Conservation (phyloP, 2,329 filamentous ascomycete species). For the Diaporthe australafricana region DNA sequence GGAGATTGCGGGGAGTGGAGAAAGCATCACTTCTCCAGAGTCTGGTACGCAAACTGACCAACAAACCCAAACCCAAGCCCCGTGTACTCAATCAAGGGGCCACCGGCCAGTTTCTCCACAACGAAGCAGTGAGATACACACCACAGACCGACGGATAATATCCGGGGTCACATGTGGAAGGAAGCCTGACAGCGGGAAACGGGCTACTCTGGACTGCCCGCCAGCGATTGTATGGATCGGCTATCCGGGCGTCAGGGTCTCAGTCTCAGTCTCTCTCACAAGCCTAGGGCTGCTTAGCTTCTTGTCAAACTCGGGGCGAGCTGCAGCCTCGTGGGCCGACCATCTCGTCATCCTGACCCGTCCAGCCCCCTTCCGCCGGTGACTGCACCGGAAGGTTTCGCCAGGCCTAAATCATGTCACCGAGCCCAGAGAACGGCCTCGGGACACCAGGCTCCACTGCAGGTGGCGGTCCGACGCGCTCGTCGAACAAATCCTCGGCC, state of each 20-base stretch:
- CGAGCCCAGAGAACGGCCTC: slow-evolving; percentile 10
- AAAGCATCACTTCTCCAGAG: slow-evolving; percentile 19
- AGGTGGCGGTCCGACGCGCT: slow-evolving; percentile 16
- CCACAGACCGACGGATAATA: neutral
- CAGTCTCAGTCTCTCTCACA: slow-evolving; percentile 6
- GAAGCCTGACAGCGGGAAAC: neutral
- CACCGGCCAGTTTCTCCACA: neutral
- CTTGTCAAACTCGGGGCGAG: slow-evolving; percentile 4
- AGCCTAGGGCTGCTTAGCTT: slow-evolving; percentile 15
- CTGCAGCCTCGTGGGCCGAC: slow-evolving; percentile 11
- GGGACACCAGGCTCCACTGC: slow-evolving; percentile 2
- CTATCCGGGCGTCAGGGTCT: neutral
- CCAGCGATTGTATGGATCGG: neutral
- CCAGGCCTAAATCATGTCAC: slow-evolving; percentile 18
- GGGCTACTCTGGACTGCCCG: neutral
- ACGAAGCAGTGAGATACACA: neutral
- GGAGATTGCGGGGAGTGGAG: slow-evolving; percentile 25
- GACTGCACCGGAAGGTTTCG: neutral
- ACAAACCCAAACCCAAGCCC: too few relatives aligned
- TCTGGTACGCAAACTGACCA: neutral
- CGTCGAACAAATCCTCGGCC: slow-evolving; percentile 30
- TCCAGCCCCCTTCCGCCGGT: neutral
- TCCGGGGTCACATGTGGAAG: neutral
- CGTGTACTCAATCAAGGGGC: neutral
- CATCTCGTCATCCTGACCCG: slow-evolving; percentile 4